Base-by-base conservation (phyloP, 306 rosid genomes). In the Datisca glomerata region DNA sequence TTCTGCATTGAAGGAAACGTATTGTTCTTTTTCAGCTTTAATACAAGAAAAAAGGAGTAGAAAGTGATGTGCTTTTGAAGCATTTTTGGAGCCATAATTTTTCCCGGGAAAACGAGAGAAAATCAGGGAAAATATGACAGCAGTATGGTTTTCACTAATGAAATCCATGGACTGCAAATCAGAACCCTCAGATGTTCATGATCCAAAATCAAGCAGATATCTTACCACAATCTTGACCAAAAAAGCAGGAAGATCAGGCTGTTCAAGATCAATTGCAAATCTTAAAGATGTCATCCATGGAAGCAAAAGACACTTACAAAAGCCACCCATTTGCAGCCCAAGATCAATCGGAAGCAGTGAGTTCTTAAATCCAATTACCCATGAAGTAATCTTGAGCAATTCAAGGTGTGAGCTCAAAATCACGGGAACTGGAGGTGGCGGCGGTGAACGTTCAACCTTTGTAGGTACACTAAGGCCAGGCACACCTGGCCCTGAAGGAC, bases 231-330 rank as follows among this genome's bases (percentile, higher is more conserved):
- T 80, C 79, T 66, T 60, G 67, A 85, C 95, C 0, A 68, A 76
- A 57, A 85, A 70, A 54, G 68, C 59, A 21, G 69, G 82, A 7
- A 73, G 86, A 58, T 85, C 93, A 29, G 93, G 95, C 0, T 85
- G 95, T 64, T 85, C 95, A 22, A 79, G 93, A 74, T 80, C 93
- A 31, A 85, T 85, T 22, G 86, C 95, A 20, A 85, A 85, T 66
- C 93, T 85, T 63, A 79, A 71, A 58, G 95, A 85, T 71, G 95
- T 85, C 20, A 85, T 85, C 60, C 95, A 85, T 61, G 95, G 95
- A 7, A 85, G 95, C 64, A 85, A 79, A 54, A 65, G 93, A 42
- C 93, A 85, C 49, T 12, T 74, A 20, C 93, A 85, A 24, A 76
- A 66, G 61, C 93, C 95, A 16, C 95, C 81, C 35, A 85, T 78